A percentile compares a stretch with the other conserved stretches of the same genome.
phyloP scores from a whole-genome alignment of 108 stramenopile genomes.

The Conticribra weissflogii region DNA sequence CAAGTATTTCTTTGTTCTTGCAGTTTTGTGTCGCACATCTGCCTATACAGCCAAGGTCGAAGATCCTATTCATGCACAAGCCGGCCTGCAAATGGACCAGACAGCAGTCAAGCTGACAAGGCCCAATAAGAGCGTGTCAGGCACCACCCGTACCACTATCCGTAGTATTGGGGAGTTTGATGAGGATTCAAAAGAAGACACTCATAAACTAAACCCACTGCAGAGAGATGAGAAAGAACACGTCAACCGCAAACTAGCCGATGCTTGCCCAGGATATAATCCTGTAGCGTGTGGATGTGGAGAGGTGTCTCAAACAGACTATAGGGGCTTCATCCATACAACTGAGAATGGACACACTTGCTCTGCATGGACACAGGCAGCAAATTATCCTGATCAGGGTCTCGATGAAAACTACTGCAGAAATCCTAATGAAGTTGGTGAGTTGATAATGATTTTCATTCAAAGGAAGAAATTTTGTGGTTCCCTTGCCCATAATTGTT shows the following conservation, averaged over 20 bases:
- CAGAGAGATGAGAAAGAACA: neutral
- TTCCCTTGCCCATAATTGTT: no score
- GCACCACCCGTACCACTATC: neutral
- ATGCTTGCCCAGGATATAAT: neutral
- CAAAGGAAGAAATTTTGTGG: no score
- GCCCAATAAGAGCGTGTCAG: neutral
- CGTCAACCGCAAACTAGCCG: neutral
- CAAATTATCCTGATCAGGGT: neutral
- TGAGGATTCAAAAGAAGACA: no score
- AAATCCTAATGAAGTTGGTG: neutral
- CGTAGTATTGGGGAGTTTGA: neutral
- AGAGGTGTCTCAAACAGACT: neutral
- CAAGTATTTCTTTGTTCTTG: no score
- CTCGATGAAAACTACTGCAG: neutral
- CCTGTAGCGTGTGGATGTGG: neutral
- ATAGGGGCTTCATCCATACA: neutral
- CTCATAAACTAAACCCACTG: neutral
- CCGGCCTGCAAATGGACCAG: neutral
- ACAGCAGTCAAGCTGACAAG: neutral
- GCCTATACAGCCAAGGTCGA: neutral
- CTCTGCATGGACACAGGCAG: neutral
- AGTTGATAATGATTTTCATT: no score
- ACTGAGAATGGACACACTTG: neutral
- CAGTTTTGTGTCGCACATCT: no score
- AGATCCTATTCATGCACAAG: neutral